Evolutionary conservation across 2,329 filamentous ascomycete genomes (phyloP).

Genomic region (Atkinsonella hypoxylon): DNA sequence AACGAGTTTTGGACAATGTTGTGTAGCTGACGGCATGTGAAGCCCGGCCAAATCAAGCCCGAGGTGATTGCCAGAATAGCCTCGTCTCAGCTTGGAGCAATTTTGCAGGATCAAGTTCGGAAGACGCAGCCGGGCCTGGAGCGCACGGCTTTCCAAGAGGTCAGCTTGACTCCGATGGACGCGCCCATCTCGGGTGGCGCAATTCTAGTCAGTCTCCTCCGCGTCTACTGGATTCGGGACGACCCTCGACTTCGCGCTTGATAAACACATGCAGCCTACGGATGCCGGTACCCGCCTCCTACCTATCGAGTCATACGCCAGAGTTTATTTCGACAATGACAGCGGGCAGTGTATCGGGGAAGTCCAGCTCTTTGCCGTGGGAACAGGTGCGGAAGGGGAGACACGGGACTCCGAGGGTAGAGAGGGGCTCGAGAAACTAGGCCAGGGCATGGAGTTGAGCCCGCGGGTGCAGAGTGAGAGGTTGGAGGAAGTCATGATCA

Average conservation of each 20-base stretch:
- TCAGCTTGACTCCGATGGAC: conserved; percentile 6
- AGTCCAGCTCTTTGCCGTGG: conserved; percentile 13
- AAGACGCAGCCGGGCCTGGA: neutral
- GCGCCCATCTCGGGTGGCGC: conserved; percentile 3
- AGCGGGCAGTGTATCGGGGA: conserved; percentile 3
- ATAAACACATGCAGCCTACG: conserved; percentile 13
- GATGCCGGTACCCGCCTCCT: conserved; percentile 12
- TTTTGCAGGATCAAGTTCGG: conserved; percentile 4
- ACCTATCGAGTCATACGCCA: conserved; percentile 15
- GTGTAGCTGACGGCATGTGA: neutral
- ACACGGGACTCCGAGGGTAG: neutral
- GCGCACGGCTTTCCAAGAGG: conserved; percentile 6
- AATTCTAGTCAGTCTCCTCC: conserved; percentile 7
- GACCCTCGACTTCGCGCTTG: too few species aligned
- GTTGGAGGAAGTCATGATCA: conserved; percentile 6
- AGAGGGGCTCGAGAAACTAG: conserved; percentile 6
- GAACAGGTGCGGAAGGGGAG: conserved; percentile 12
- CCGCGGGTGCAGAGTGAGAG: neutral
- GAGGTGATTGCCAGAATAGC: conserved; percentile 8
- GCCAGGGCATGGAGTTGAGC: conserved; percentile 30
- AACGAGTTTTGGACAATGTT: neutral
- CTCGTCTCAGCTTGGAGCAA: conserved; percentile 5
- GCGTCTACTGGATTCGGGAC: too few species aligned
- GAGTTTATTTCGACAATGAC: neutral
- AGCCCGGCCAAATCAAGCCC: conserved; percentile 5